phyloP scores from a whole-genome alignment of 805 yeast genomes.

The Metschnikowia rubicola region DNA sequence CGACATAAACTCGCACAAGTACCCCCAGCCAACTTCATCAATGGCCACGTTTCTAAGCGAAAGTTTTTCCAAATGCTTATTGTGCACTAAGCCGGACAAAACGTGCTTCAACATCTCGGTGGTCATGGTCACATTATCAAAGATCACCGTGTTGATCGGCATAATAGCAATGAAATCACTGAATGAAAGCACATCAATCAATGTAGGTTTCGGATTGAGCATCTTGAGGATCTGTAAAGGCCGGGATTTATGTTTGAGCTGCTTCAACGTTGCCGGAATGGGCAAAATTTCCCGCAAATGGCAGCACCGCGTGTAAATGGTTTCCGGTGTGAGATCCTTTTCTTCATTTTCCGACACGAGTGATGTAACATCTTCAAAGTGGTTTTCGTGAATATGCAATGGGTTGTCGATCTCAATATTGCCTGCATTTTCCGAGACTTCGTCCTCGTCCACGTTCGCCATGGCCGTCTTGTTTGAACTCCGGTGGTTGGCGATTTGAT shows the following conservation, averaged over 20 bases:
- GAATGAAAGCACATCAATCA: constrained; percentile 54
- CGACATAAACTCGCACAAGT: constrained; percentile 47
- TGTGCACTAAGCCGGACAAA: constrained; percentile 43
- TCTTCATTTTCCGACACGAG: constrained; percentile 9
- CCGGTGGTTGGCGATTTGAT: constrained; percentile 54
- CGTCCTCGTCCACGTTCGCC: constrained; percentile 19
- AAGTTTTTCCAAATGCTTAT: constrained; percentile 45
- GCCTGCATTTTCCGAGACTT: constrained; percentile 15
- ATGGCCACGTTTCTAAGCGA: constrained; percentile 56
- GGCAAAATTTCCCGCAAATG: constrained; percentile 48
- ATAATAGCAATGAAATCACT: constrained; percentile 56
- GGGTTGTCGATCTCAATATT: constrained; percentile 66
- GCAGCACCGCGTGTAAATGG: constrained; percentile 48
- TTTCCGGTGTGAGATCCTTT: constrained; percentile 40
- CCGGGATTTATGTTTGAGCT: constrained; percentile 46
- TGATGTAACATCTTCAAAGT: constrained; percentile 30
- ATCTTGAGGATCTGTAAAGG: constrained; percentile 55
- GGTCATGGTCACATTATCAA: constrained; percentile 55
- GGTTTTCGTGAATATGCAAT: constrained; percentile 56
- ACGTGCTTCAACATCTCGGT: constrained; percentile 52
- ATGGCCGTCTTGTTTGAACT: constrained; percentile 2
- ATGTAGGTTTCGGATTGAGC: constrained; percentile 56
- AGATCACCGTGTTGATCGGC: constrained; percentile 52
- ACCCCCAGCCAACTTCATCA: constrained; percentile 49
- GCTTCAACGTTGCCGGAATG: constrained; percentile 51